These are phyloP conservation scores for Cavenderia fasciculata DNA, from an alignment of 78 protist genomes.

Conservation along the genomic window DNA sequence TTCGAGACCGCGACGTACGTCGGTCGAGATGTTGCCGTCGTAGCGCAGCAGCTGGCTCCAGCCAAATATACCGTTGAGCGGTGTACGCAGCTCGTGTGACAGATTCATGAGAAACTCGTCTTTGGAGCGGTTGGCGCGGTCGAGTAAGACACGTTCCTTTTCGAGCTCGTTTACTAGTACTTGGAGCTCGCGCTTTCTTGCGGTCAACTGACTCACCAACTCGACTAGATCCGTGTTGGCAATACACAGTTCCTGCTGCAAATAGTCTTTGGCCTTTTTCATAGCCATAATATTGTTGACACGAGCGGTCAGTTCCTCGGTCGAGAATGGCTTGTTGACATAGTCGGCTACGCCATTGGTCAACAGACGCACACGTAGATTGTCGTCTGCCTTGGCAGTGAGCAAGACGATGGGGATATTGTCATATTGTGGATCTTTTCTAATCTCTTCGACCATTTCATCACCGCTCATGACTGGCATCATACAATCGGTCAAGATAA, in stretches of 20 bases:
- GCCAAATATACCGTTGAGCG: conserved; percentile 61
- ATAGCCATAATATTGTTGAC: conserved; percentile 24
- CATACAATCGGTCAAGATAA: conserved; percentile 82
- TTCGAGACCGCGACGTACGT: conserved; percentile 8
- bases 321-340: conserved; percentile 72
- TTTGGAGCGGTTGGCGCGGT: conserved; percentile 45
- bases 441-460: conserved; percentile 54
- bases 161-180: conserved; percentile 34
- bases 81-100: conserved; percentile 75
- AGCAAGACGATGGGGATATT: conserved; percentile 56
- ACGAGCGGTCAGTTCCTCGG: conserved; percentile 65
- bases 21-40: not conserved
- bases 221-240: conserved; percentile 39
- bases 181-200: conserved; percentile 47
- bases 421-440: conserved; percentile 31
- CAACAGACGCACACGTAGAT: conserved; percentile 32
- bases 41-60: conserved; percentile 48
- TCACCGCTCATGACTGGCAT: conserved; percentile 82
- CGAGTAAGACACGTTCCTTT: conserved; percentile 30
- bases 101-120: conserved; percentile 74
- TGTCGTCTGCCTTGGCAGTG: conserved; percentile 83
- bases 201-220: conserved; percentile 29
- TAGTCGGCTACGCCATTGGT: conserved; percentile 73
- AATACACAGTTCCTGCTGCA: conserved; percentile 46
- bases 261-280: conserved; percentile 64